Base-by-base conservation (phyloP, 2,329 filamentous ascomycete genomes). In the Aureobasidium sp. region DNA sequence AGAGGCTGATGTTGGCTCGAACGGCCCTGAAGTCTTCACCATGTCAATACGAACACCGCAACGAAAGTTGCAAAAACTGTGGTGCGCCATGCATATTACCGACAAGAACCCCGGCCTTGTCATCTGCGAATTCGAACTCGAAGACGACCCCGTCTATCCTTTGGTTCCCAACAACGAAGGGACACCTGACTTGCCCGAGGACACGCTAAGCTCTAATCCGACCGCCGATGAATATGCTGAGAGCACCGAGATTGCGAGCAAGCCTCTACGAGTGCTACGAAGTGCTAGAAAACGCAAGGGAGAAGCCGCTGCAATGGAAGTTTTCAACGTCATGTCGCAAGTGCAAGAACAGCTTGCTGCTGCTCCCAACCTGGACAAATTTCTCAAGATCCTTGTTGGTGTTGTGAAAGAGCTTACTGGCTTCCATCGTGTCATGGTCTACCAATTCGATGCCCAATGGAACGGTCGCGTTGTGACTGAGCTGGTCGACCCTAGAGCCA, bases 391-490 rank as follows among this genome's bases (percentile, higher is more conserved):
- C 6, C 74, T 94, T 3, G 88, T 93, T 0, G 90, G 90, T 0
- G 87, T 96, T 8, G 84, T 95, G 35, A 95, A 95, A 69, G 91
- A 96, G 68, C 71, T 96, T 51, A 95, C 90, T 0, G 90, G 91
- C 0, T 96, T 96, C 65, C 91, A 95, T 69, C 87, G 91, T 13
- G 89, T 95, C 50, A 92, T 96, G 89, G 82, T 96, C 1, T 96
- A 95, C 68, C 90, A 95, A 71, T 96, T 96, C 64, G 91, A 96
- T 70, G 78, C 84, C 4, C 74, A 80, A 0, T 94, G 87, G 78
- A 95, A 95, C 67, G 91, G 90, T 19, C 85, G 88, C 60, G 90
- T 95, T 1, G 90, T 95, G 4, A 90, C 90, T 0, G 91, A 96
- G 70, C 77, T 95, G 11, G 88, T 95, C 9, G 89, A 96, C 69